Base-by-base conservation (phyloP, 371 early-diverging fungal species). In the Haplosporangium sp. region DNA sequence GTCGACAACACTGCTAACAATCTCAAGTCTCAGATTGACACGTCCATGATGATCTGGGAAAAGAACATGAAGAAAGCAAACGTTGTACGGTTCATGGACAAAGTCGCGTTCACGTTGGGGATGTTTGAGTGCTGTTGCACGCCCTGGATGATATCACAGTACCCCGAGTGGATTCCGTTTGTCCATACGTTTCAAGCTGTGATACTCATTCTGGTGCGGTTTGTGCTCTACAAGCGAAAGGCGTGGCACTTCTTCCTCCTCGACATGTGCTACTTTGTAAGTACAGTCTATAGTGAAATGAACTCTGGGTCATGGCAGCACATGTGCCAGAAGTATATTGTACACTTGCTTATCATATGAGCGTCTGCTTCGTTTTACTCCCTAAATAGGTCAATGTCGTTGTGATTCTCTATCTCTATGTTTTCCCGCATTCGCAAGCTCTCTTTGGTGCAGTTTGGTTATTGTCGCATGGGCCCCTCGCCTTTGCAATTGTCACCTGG, bases 401-500 rank as follows among this genome's bases (percentile, higher is more conserved):
- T 73, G 83, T 86, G 2, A 73, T 91, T 20, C 46, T 87, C 8
- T 88, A 79, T 45, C 67, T 90, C 12, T 86, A 86, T 74, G 67
- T 83, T 2, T 86, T 85, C 50, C 89, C 90, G 8, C 61, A 82
- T 9, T 86, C 86, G 12, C 62, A 72, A 11, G 45, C 72, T 0
- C 71, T 92, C 45, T 87, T 89, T 59, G 74, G 84, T 11, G 86
- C 89, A 8, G 76, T 86, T 7, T 92, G 83, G 68, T 72, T 82
- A n/a, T 76, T 92, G 16, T 87, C 91, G 16, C 84, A 83, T 59
- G 93, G 93, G 6, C 93, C 93, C 18, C 87, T 92, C 9, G 87
- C 86, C 13, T 89, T 88, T 83, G 93, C 93, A 0, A 92, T 91
- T 65, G 83, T 90, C 70, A 87, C 91, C 55, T 93, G 93, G 93